Conservation (phyloP, 208 protist genomes). For the Trypanosoma grayi region DNA sequence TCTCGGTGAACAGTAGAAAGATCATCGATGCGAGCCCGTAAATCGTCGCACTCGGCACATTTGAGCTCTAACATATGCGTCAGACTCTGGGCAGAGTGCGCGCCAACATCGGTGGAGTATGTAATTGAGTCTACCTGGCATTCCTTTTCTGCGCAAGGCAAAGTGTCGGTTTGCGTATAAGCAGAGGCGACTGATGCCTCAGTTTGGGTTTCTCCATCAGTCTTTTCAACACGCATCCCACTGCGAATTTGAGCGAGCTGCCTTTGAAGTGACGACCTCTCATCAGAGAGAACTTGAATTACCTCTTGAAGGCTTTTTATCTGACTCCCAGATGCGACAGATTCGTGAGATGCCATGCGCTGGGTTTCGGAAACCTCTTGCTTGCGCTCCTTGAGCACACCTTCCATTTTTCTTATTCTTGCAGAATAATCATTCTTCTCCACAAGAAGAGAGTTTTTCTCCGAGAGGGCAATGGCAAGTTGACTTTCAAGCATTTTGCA, state of each 20-base stretch:
- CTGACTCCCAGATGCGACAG: constrained; percentile 12
- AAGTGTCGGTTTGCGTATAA: constrained; percentile 13
- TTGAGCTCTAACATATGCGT: constrained; percentile 58
- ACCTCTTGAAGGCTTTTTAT: constrained; percentile 29
- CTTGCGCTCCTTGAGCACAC: constrained; percentile 38
- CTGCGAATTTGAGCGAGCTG: constrained; percentile 12
- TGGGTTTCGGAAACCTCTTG: constrained; percentile 33
- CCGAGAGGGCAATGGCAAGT: constrained; percentile 56
- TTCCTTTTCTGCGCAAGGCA: constrained; percentile 21
- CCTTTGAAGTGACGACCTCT: constrained; percentile 19
- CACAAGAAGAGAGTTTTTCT: constrained; percentile 53
- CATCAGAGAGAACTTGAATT: constrained; percentile 30
- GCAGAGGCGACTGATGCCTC: background rate
- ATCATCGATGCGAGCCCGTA: constrained; percentile 52
- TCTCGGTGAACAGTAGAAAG: constrained; percentile 52
- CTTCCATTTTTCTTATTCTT: constrained; percentile 57
- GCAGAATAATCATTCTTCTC: constrained; percentile 56
- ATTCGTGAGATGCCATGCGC: constrained; percentile 26
- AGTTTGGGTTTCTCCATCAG: constrained; percentile 28
- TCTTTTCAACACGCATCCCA: constrained; percentile 9
- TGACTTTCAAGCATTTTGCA: constrained; percentile 70
- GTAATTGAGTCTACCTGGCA: constrained; percentile 34
- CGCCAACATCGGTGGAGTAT: constrained; percentile 17
- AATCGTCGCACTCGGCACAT: constrained; percentile 63
- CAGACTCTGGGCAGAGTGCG: constrained; percentile 39